Evolutionary conservation across 176 grass and related monocot species (phyloP).

Genomic region (Typha latifolia): DNA sequence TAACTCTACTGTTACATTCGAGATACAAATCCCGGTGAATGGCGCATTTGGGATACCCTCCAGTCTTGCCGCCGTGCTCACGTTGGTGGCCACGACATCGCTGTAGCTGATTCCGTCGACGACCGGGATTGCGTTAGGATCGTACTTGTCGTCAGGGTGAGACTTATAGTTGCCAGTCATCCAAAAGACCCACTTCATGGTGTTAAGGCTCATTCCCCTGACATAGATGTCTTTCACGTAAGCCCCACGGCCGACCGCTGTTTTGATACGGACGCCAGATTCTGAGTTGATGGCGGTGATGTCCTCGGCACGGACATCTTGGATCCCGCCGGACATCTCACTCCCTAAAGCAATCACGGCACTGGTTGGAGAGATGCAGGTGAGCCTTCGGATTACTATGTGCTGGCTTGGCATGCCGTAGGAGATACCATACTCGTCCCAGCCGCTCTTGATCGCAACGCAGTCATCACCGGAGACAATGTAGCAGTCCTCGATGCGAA

Average conservation of each 20-base stretch:
- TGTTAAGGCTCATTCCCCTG: constrained; percentile 43
- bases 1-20: constrained; percentile 50
- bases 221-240: constrained; percentile 67
- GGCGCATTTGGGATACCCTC: constrained; percentile 69
- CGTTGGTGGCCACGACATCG: constrained; percentile 64
- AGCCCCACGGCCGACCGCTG: constrained; percentile 49
- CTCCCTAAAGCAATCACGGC: constrained; percentile 82
- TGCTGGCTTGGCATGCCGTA: constrained; percentile 81
- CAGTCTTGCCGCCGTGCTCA: constrained; percentile 44
- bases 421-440: constrained; percentile 95
- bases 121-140: constrained; percentile 57
- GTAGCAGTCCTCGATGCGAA: constrained; percentile 95
- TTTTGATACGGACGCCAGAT: constrained; percentile 91
- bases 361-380: constrained; percentile 83
- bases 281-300: constrained; percentile 64
- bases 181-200: constrained; percentile 88
- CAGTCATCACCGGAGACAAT: constrained; percentile 94
- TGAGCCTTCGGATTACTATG: constrained; percentile 51
- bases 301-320: constrained; percentile 79
- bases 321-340: constrained; percentile 96
- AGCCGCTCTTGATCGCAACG: constrained; percentile 89
- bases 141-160: constrained; percentile 63
- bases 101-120: constrained; percentile 76
- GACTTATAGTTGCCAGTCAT: constrained; percentile 88
- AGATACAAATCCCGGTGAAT: constrained; percentile 60